Conservation (phyloP, 805 yeast species). For the Zygosaccharomyces rouxii region DNA sequence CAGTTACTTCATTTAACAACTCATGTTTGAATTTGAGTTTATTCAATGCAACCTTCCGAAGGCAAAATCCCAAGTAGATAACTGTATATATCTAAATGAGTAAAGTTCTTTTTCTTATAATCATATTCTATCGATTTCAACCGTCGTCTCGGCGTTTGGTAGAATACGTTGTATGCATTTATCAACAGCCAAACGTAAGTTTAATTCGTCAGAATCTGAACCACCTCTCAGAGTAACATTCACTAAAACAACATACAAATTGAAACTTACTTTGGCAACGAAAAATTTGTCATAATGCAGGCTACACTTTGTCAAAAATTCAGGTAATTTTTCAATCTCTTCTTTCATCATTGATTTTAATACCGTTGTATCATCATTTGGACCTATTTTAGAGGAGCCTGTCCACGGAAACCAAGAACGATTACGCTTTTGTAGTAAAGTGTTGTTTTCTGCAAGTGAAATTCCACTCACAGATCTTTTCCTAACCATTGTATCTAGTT, state of each 20-base stretch:
- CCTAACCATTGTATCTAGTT: slow-evolving; percentile 2
- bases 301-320: slow-evolving; percentile 47
- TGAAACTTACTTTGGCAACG: slow-evolving; percentile 60
- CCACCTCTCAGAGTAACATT: slow-evolving; percentile 62
- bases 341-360: slow-evolving; percentile 41
- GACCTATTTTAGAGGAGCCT: neutral
- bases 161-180: slow-evolving; percentile 25
- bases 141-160: slow-evolving; percentile 30
- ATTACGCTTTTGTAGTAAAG: neutral
- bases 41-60: slow-evolving; percentile 30
- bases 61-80: slow-evolving; percentile 27
- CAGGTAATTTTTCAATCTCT: slow-evolving; percentile 44
- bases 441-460: neutral
- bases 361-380: slow-evolving; percentile 16
- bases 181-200: slow-evolving; percentile 39
- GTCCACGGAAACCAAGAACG: neutral
- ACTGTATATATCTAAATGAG: slow-evolving; percentile 1
- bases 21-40: slow-evolving; percentile 30
- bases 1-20: slow-evolving; percentile 23
- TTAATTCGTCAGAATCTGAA: slow-evolving; percentile 62
- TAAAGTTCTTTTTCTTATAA: neutral
- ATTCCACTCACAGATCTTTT: slow-evolving; percentile 13
- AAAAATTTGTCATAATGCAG: slow-evolving; percentile 42
- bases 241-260: slow-evolving; percentile 53
- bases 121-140: slow-evolving; percentile 30